These are phyloP conservation scores for Niveomyces coronatus DNA, from an alignment of 2,329 filamentous ascomycete genomes.

Conservation along the genomic window DNA sequence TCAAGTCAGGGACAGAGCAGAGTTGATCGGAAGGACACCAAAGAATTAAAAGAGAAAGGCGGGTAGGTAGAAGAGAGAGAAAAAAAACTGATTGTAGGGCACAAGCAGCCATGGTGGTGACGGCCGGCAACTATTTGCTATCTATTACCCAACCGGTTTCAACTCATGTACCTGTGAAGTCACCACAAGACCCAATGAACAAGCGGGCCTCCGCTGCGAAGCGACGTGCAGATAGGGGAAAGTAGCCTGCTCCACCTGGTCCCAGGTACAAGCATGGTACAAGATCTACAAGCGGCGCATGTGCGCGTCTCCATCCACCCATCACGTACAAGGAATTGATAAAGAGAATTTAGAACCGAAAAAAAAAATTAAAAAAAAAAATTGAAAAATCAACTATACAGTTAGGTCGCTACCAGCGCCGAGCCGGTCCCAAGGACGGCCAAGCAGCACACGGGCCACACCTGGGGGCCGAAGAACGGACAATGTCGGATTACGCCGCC, in stretches of 20 bases:
- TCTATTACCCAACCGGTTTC: constrained; percentile 10
- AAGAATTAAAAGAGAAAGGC: constrained; percentile 1
- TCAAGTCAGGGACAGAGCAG: too few relatives aligned
- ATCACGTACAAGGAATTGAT: constrained; percentile 1
- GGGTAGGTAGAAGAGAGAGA: constrained; percentile 1
- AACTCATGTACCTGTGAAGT: constrained; percentile 3
- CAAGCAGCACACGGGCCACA: too few relatives aligned
- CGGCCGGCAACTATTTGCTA: neutral
- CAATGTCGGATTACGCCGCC: too few relatives aligned
- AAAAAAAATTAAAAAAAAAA: constrained; percentile 2
- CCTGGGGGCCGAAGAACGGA: too few relatives aligned
- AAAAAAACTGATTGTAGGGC: constrained; percentile 3
- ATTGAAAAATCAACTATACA: too few relatives aligned
- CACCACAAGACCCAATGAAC: neutral
- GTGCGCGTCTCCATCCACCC: too few relatives aligned
- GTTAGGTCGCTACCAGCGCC: too few relatives aligned
- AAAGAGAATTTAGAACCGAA: neutral
- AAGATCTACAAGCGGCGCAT: neutral
- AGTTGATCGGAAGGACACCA: neutral
- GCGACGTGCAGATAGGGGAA: neutral
- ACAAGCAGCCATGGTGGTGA: neutral
- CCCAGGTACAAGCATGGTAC: constrained; percentile 3
- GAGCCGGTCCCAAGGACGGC: too few relatives aligned
- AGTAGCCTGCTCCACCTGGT: neutral
- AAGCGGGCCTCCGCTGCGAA: neutral